These are phyloP conservation scores for Phytophthora parvispora DNA, from an alignment of 352 stramenopile species.

Conservation along the genomic window DNA sequence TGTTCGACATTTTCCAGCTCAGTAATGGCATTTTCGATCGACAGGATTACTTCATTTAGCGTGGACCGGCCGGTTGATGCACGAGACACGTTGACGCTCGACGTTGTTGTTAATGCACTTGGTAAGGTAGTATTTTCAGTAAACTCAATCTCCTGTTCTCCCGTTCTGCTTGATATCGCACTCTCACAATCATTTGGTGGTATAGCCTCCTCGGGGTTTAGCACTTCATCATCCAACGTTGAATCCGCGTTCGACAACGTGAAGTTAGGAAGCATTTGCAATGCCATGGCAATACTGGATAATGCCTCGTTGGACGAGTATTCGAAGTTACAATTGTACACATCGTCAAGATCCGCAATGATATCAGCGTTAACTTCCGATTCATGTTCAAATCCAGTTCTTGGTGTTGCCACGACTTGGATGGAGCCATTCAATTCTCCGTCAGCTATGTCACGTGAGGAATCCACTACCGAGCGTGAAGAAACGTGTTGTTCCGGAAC, in stretches of 20 bases:
- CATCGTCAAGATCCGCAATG: background rate
- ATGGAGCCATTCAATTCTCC: background rate
- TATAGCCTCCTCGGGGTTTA: constrained; percentile 5
- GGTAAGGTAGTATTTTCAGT: background rate
- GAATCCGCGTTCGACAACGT: constrained; percentile 1
- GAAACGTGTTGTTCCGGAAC: background rate
- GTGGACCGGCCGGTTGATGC: background rate
- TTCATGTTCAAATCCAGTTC: background rate
- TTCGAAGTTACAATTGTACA: constrained; percentile 39
- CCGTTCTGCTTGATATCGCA: background rate
- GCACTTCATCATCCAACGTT: constrained; percentile 9
- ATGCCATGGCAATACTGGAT: constrained; percentile 47
- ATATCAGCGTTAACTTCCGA: background rate
- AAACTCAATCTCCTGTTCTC: background rate
- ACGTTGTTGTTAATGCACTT: background rate
- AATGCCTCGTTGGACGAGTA: constrained; percentile 44
- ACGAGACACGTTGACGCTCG: background rate
- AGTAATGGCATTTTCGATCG: background rate
- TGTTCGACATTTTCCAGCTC: constrained; percentile 12
- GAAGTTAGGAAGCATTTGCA: constrained; percentile 46
- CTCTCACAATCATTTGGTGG: background rate
- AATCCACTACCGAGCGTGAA: background rate
- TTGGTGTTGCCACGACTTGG: background rate
- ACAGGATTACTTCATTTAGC: constrained; percentile 4
- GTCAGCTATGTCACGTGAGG: background rate